Conservation (phyloP, 2,329 filamentous ascomycete genomes). For the Phyllachora maydis region DNA sequence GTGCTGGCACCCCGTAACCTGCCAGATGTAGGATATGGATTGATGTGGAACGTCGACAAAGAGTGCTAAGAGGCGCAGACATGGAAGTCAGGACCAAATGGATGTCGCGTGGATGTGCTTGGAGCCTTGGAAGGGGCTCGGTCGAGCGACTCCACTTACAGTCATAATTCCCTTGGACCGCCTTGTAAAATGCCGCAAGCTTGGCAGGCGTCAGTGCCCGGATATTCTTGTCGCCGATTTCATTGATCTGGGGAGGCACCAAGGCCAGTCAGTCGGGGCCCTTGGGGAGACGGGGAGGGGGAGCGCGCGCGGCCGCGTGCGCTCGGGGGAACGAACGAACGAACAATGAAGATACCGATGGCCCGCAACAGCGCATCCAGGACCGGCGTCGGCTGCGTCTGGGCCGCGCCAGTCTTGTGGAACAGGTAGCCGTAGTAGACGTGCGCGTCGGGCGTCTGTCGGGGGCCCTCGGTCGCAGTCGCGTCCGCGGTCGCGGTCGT, state of each 20-base stretch:
- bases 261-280: constrained; percentile 4
- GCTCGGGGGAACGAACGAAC: no score
- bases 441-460: constrained; percentile 8
- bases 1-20: constrained; percentile 78
- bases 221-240: constrained; percentile 35
- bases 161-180: constrained; percentile 58
- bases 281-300: not conserved
- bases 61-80: constrained; percentile 24
- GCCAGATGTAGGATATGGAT: constrained; percentile 81
- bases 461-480: constrained; percentile 7
- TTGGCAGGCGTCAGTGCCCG: constrained; percentile 41
- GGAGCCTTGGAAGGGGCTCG: constrained; percentile 1
- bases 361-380: constrained; percentile 48
- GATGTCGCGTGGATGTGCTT: no score
- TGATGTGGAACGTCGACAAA: constrained; percentile 57
- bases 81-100: no score
- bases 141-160: constrained; percentile 15
- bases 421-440: constrained; percentile 47
- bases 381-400: constrained; percentile 46
- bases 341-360: constrained; percentile 50
- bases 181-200: constrained; percentile 56
- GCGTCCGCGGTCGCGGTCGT: constrained; percentile 10
- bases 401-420: no score
- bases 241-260: constrained; percentile 19
- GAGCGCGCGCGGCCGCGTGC: no score